Base-by-base conservation (phyloP, 331 rosid species). In the Dryas integrifolia region DNA sequence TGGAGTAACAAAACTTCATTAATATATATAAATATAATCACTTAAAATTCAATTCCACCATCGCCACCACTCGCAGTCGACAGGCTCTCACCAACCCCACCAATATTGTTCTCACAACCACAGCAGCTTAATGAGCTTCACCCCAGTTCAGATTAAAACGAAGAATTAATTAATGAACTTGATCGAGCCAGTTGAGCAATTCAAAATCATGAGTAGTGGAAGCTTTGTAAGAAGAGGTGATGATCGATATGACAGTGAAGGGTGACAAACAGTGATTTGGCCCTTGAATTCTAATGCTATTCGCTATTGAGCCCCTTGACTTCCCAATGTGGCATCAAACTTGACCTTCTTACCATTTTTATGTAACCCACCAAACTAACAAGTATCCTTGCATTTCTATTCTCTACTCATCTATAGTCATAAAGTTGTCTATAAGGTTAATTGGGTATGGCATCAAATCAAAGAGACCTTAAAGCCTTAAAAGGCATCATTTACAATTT, bases 401-500 rank as follows among this genome's bases (percentile, higher is more conserved):
- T 41, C 65, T 26, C 30, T 13, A 48, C 30, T 62, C 18, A 11
- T 14, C 5, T 14, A 13, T 30, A 16, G 73, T 8, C 6, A 52
- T 58, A 38, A 38, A 48, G 14, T 49, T 61, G 47, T 7, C 48
- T 13, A 38, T 21, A 59, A 38, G 76, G 61, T 72, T 30, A 30
- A 30, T 30, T 67, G 59, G 69, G 67, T 79, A 66, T 68, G 82
- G 77, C 82, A 62, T 77, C 82, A 70, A 81, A 69, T 81, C 89
- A 78, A 70, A 50, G 79, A 65, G 80, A 83, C 39, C 79, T 57
- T 61, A 88, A 77, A 75, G 69, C 81, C 82, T 79, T 57, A 63
- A 88, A 77, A 75, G 69, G 82, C 82, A 85, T 80, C 85, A 81
- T 86, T 84, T 79, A 82, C 87, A 82, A 86, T 86, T 74, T 78